Base-by-base conservation (phyloP, 495 filamentous ascomycete species). In the Gamarada debralockiae region DNA sequence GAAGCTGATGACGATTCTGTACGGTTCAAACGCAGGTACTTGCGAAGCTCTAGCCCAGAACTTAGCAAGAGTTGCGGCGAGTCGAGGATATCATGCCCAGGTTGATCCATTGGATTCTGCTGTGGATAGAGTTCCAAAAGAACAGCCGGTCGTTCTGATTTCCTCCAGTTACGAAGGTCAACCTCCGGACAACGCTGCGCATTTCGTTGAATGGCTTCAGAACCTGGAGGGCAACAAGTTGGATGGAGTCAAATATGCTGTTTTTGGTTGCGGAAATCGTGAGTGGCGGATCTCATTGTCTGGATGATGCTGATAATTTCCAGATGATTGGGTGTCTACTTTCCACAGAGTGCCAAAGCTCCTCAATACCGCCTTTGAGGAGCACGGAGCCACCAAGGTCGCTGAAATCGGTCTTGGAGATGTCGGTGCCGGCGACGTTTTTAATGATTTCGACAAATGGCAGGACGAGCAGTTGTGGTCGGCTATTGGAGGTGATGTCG, bases 121-220 rank as follows among this genome's bases (percentile, higher is more conserved):
- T 0, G 78, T 77, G 31, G 73, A 79, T 33, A 81, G 75, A 3
- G 64, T 91, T 10, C 80, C 84, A 3, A 82, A 72, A 50, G 74
- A 76, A 9, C 72, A 77, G 7, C 85, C 86, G 0, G 77, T 87
- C 0, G 65, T 86, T 17, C 76, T 90, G 47, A 75, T 90, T 55
- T 81, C 83, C 3, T 78, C 85, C 0, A 85, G 82, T 4, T 92
- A 89, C 49, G 87, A 92, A 56, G 87, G 87, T 3, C 72, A 87
- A 50, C 86, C 87, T 0, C 80, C 87, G 0, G 85, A 90, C 50
- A 90, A 92, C 46, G 87, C 86, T 0, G 73, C 73, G 0, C 76
- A 81, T 45, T 92, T 90, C 58, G 74, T 83, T 36, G 68, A 76
- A 31, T 92, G 86, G 86, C 46, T 89, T 3, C 69, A 75, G 43